These are phyloP conservation scores for Fusarium nematophilum DNA, from an alignment of 2,329 filamentous ascomycete species.

Conservation along the genomic window DNA sequence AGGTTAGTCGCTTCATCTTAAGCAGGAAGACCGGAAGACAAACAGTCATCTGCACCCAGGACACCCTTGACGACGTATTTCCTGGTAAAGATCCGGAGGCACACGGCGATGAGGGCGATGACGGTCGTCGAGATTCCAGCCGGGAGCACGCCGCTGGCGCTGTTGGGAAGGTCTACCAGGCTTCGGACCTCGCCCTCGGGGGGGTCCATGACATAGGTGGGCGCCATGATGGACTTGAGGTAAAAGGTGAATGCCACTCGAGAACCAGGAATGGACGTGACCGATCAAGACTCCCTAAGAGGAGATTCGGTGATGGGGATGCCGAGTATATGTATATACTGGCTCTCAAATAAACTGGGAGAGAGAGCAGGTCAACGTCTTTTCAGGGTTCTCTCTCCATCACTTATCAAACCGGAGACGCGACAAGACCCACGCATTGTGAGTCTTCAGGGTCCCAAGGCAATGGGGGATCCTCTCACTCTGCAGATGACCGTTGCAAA, in stretches of 20 bases:
- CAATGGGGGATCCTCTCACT: constrained; percentile 7
- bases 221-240: constrained; percentile 47
- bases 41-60: constrained; percentile 46
- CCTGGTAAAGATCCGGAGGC: constrained; percentile 43
- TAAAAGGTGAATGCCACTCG: constrained; percentile 17
- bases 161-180: constrained; percentile 35
- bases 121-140: constrained; percentile 38
- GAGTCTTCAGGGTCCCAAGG: constrained; percentile 15
- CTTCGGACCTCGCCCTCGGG: constrained; percentile 41
- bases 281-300: constrained; percentile 4
- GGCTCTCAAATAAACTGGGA: too few relatives aligned
- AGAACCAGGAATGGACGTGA: too few relatives aligned
- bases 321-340: constrained; percentile 30
- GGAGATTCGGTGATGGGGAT: constrained; percentile 11
- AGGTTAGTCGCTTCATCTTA: neutral
- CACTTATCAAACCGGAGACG: constrained; percentile 5
- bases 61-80: constrained; percentile 43
- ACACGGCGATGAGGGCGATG: constrained; percentile 37
- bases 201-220: constrained; percentile 59
- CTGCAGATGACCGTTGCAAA: neutral
- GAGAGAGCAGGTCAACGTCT: too few relatives aligned
- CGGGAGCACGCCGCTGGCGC: constrained; percentile 36
- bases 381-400: constrained; percentile 13
- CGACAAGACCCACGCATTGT: constrained; percentile 19
- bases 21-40: constrained; percentile 1